These are phyloP conservation scores for Monascus ruber DNA, from an alignment of 2,329 filamentous ascomycete species.

Conservation along the genomic window DNA sequence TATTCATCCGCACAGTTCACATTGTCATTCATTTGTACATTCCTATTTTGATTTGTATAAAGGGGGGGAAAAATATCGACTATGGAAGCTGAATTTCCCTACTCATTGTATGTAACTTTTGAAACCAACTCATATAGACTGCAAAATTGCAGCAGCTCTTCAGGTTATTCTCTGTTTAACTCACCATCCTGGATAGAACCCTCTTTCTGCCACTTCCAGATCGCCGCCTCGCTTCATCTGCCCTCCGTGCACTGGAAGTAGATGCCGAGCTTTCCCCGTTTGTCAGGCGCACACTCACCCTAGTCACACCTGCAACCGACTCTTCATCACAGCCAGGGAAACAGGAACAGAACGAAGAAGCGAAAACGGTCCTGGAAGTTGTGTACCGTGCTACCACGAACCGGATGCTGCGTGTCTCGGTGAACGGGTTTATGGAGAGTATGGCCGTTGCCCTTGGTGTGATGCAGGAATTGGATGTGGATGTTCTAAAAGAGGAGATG, in stretches of 20 bases:
- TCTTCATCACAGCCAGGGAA: slow-evolving; percentile 4
- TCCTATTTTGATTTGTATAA: too few species aligned
- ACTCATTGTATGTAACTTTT: slow-evolving; percentile 22
- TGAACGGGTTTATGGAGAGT: slow-evolving; percentile 94
- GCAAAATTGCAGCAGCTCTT: not conserved
- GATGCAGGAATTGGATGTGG: slow-evolving; percentile 81
- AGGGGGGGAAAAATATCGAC: slow-evolving; percentile 2
- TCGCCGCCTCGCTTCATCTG: slow-evolving; percentile 62
- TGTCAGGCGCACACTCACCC: slow-evolving; percentile 59
- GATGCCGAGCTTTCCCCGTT: slow-evolving; percentile 82
- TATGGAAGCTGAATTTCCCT: slow-evolving; percentile 22
- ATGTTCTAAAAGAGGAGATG: slow-evolving; percentile 50
- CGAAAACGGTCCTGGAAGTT: slow-evolving; percentile 51
- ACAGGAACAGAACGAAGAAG: slow-evolving; percentile 17
- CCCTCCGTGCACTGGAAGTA: slow-evolving; percentile 64
- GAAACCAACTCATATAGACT: slow-evolving; percentile 1
- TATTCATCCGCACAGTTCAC: too few species aligned
- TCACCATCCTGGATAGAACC: slow-evolving; percentile 38
- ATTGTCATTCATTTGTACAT: too few species aligned
- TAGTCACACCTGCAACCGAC: slow-evolving; percentile 27
- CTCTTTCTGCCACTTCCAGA: slow-evolving; percentile 75
- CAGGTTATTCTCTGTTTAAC: slow-evolving; percentile 4
- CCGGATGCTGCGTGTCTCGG: slow-evolving; percentile 88
- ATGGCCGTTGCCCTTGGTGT: slow-evolving; percentile 73
- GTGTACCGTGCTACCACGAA: slow-evolving; percentile 84